Conservation (phyloP, 2,329 filamentous ascomycete genomes). For the Rhynchosporium agropyri region DNA sequence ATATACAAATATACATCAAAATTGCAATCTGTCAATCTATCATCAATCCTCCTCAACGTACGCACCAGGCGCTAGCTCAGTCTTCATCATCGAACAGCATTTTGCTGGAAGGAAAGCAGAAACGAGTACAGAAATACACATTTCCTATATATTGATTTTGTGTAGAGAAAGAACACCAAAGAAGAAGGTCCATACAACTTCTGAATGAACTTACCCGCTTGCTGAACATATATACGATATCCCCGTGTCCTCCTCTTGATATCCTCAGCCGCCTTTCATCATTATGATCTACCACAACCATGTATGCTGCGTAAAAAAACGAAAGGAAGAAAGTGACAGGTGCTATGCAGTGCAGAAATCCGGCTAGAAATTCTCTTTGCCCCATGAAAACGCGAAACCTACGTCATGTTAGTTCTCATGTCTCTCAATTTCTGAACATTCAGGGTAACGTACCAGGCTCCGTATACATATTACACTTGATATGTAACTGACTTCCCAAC, state of each 20-base stretch:
- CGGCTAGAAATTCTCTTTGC: slow-evolving; percentile 55
- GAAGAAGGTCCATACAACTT: too few species aligned
- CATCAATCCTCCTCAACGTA: background rate
- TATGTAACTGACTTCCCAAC: slow-evolving; percentile 73
- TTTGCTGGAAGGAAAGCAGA: background rate
- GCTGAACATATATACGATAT: slow-evolving; percentile 2
- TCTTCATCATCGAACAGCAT: background rate
- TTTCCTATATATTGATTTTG: slow-evolving; percentile 3
- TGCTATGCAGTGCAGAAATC: background rate
- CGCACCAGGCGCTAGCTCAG: slow-evolving; percentile 6
- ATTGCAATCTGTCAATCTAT: too few species aligned
- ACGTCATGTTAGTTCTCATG: slow-evolving; percentile 22
- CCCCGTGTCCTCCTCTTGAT: background rate
- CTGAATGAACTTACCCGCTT: background rate
- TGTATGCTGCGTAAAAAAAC: background rate
- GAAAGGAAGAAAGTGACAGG: background rate
- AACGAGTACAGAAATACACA: slow-evolving; percentile 15
- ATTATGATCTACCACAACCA: background rate
- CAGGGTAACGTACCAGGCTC: slow-evolving; percentile 68
- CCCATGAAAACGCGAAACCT: slow-evolving; percentile 45
- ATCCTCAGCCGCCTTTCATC: background rate
- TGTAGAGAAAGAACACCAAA: background rate
- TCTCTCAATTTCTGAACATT: background rate
- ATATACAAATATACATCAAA: too few species aligned
- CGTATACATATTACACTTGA: slow-evolving; percentile 87